Evolutionary conservation across 2,329 filamentous ascomycete genomes (phyloP), one percentile per base, ranked within the genome.

Genomic region (Lecanicillium sp.): DNA sequence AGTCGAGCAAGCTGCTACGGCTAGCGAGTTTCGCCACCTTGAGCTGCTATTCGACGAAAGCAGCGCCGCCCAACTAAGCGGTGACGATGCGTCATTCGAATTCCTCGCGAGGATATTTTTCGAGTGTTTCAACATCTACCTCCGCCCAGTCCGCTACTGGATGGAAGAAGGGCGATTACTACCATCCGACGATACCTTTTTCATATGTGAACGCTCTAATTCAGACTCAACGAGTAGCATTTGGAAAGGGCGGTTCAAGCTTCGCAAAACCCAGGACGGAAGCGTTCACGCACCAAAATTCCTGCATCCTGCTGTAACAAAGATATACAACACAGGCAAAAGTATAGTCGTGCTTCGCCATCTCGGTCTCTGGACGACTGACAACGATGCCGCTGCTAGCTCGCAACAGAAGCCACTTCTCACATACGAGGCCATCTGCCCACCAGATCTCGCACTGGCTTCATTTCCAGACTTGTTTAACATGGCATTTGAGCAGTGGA

Each of bases 241-340:
- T 8, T 96, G 90, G 90, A 73, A 81, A 47, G 72, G 80, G 42
- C 78, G 82, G 50, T 95, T 80, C 56, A 67, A 72, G 16, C 64
- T 95, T 12, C 75, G 80, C 18, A 68, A 64, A 11, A 76, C 78
- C 1, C 58, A 70, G 3, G 66, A 77, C 30, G 78, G 80, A 13
- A 61, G 63, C 2, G 57, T 88, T 1, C 78, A 83, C 49, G 80
- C 82, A 0, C 89, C 90, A 0, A 70, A 64, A 3, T 95, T 95
- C 47, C 68, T 95, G 4, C 75, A 80, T 29, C 71, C 80, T 3
- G 75, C 80, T 2, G 78, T 77, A 1, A 63, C 67, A 17, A 83
- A 80, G 45, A 86, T 95, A 28, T 90, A 95, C 51, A 87, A 81
- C 1, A 81, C 86, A 2, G 90, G 90, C 1, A 95, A 95, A 59